These are phyloP conservation scores for Taiozyma sp. DNA, from an alignment of 1,139 yeast species.

Conservation along the genomic window DNA sequence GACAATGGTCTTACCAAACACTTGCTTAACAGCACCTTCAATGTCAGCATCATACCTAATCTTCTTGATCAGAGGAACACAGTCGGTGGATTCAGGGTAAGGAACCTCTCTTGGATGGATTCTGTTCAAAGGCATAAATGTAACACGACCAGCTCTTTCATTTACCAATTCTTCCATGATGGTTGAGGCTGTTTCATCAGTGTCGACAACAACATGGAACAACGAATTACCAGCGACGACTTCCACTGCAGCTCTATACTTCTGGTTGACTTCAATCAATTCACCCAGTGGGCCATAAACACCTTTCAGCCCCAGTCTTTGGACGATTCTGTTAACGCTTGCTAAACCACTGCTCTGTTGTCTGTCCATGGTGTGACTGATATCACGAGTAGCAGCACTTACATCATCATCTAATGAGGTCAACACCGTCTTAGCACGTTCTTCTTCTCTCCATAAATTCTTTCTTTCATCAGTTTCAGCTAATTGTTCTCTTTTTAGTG, in stretches of 20 bases:
- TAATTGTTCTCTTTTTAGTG: constrained; percentile 36
- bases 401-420: constrained; percentile 55
- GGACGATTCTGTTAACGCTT: constrained; percentile 57
- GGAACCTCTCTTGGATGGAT: constrained; percentile 35
- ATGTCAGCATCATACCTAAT: constrained; percentile 53
- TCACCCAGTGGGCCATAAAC: constrained; percentile 88
- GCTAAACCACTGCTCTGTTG: constrained; percentile 63
- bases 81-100: constrained; percentile 51
- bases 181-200: constrained; percentile 74
- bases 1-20: constrained; percentile 78
- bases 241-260: constrained; percentile 81
- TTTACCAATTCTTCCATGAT: constrained; percentile 75
- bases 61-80: constrained; percentile 70
- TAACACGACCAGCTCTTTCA: constrained; percentile 73
- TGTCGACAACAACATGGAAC: constrained; percentile 86
- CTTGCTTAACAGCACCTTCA: constrained; percentile 64
- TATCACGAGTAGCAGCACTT: constrained; percentile 48
- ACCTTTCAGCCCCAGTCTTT: constrained; percentile 48
- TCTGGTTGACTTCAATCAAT: constrained; percentile 71
- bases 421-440: constrained; percentile 48
- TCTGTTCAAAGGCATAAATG: constrained; percentile 85
- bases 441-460: constrained; percentile 75
- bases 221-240: constrained; percentile 84
- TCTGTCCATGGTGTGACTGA: constrained; percentile 71
- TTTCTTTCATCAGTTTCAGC: constrained; percentile 62